Conservation (phyloP, 305 asterid genomes). For the Solanum hybrid region DNA sequence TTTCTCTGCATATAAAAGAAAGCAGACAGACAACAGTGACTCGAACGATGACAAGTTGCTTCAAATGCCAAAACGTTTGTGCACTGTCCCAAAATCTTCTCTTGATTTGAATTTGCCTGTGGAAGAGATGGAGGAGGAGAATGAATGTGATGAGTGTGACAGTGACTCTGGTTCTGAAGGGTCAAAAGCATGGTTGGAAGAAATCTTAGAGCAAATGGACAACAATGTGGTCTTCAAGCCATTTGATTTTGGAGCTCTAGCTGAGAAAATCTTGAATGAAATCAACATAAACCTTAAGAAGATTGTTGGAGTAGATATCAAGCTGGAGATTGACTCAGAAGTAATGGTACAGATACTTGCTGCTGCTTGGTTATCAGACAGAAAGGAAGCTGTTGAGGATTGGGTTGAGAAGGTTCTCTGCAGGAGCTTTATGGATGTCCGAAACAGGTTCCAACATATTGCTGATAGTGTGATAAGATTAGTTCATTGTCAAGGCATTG, state of each 20-base stretch:
- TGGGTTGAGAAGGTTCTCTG: slow-evolving; percentile 68
- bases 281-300: slow-evolving; percentile 36
- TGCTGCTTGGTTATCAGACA: slow-evolving; percentile 58
- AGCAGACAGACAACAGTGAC: slow-evolving; percentile 16
- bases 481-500: slow-evolving; percentile 33
- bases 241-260: slow-evolving; percentile 51
- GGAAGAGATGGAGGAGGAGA: slow-evolving; percentile 41
- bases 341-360: slow-evolving; percentile 71
- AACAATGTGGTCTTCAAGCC: slow-evolving; percentile 59
- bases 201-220: slow-evolving; percentile 42
- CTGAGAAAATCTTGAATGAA: slow-evolving; percentile 38
- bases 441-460: slow-evolving; percentile 18
- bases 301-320: slow-evolving; percentile 22
- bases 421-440: slow-evolving; percentile 40
- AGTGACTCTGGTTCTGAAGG: slow-evolving; percentile 26
- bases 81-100: slow-evolving; percentile 26
- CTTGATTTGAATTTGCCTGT: slow-evolving; percentile 77
- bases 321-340: slow-evolving; percentile 54
- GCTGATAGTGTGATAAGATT: slow-evolving; percentile 40
- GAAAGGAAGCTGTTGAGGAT: slow-evolving; percentile 30
- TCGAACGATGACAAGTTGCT: slow-evolving; percentile 10
- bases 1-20: slow-evolving; percentile 40
- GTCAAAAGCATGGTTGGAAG: slow-evolving; percentile 56
- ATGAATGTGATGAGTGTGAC: slow-evolving; percentile 17
- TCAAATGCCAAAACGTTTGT: slow-evolving; percentile 28